phyloP scores from a whole-genome alignment of 148 eudicot genomes.

The Rheum nobile region DNA sequence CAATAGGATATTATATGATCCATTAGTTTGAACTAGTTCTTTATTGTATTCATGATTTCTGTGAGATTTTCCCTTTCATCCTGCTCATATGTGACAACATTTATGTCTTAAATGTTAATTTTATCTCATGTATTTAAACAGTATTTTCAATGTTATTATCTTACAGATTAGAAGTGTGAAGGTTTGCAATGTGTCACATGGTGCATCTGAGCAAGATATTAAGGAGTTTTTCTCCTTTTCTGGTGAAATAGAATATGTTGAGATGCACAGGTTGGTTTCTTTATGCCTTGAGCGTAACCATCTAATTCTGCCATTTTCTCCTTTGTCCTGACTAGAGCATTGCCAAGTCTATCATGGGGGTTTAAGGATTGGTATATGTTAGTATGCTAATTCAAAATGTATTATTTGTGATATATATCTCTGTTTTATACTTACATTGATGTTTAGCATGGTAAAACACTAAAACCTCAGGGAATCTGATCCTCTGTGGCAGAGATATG shows the following conservation, averaged over 20 bases:
- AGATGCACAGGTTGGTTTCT: slow-evolving; percentile 49
- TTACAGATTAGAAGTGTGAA: slow-evolving; percentile 60
- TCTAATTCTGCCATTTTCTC: too few relatives aligned
- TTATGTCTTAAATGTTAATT: neutral
- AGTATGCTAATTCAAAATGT: neutral
- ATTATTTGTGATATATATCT: neutral
- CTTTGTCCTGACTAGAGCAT: too few relatives aligned
- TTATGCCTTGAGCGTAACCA: neutral
- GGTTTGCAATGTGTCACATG: slow-evolving; percentile 75
- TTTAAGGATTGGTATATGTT: neutral
- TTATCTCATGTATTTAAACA: neutral
- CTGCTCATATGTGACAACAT: neutral
- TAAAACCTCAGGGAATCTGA: neutral
- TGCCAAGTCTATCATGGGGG: too few relatives aligned
- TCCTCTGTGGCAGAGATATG: neutral
- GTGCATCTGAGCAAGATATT: slow-evolving; percentile 72
- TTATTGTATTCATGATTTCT: neutral
- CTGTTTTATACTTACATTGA: neutral
- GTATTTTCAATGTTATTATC: neutral
- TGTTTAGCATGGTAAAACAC: neutral
- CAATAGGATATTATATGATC: neutral
- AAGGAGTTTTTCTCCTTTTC: slow-evolving; percentile 90
- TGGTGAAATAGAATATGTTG: slow-evolving; percentile 75
- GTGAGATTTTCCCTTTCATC: neutral
- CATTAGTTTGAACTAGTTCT: neutral